These are phyloP conservation scores for Neofusicoccum parvum DNA, from an alignment of 2,329 filamentous ascomycete species.

Conservation along the genomic window DNA sequence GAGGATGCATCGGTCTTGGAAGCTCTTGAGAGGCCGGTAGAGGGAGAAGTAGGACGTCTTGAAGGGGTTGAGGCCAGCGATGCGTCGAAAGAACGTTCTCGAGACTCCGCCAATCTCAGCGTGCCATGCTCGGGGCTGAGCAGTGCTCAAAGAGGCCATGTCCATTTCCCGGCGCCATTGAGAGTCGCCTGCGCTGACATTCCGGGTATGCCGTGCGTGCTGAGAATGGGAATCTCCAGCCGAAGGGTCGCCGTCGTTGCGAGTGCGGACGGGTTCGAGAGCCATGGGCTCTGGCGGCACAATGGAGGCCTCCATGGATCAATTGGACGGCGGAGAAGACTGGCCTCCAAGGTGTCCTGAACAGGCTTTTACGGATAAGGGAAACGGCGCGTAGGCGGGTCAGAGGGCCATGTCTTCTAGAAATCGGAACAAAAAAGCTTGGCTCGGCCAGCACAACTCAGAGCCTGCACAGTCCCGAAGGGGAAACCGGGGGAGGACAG, in stretches of 20 bases:
- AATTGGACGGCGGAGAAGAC: not conserved
- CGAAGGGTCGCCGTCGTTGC: slow-evolving; percentile 3
- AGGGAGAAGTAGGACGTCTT: slow-evolving; percentile 53
- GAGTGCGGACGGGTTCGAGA: slow-evolving; percentile 7
- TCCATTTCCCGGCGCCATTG: slow-evolving; percentile 39
- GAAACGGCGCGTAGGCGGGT: not conserved
- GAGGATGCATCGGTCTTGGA: slow-evolving; percentile 41
- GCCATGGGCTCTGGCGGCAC: slow-evolving; percentile 18
- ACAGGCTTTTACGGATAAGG: slow-evolving; percentile 9
- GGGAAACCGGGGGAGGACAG: slow-evolving; percentile 3
- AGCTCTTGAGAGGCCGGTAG: slow-evolving; percentile 48
- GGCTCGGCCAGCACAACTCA: slow-evolving; percentile 2
- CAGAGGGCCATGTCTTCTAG: slow-evolving; percentile 8
- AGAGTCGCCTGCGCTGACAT: slow-evolving; percentile 28
- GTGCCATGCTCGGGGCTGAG: slow-evolving; percentile 36
- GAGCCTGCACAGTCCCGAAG: not conserved
- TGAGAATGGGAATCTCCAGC: not conserved
- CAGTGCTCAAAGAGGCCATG: slow-evolving; percentile 37
- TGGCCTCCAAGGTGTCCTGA: not conserved
- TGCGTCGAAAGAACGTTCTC: slow-evolving; percentile 39
- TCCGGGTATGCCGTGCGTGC: slow-evolving; percentile 23
- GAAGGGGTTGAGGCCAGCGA: slow-evolving; percentile 48
- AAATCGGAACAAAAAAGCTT: slow-evolving; percentile 1
- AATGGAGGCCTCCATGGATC: slow-evolving; percentile 18
- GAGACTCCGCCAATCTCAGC: slow-evolving; percentile 34